phyloP scores from a whole-genome alignment of 495 filamentous ascomycete genomes.

The Aspergillus sclerotioniger region DNA sequence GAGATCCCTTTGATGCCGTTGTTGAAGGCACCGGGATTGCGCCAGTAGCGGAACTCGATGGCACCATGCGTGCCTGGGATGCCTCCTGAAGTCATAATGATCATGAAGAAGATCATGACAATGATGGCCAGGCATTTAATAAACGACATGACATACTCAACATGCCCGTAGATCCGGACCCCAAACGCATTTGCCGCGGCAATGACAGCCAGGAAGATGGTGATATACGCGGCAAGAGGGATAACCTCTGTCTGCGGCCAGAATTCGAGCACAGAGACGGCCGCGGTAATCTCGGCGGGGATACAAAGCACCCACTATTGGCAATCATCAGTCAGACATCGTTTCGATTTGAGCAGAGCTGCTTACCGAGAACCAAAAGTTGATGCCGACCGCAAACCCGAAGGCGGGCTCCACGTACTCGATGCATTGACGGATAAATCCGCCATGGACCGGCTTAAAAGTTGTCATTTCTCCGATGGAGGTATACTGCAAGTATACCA shows the following conservation, averaged over 20 bases:
- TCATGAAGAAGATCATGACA: slow-evolving; percentile 33
- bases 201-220: slow-evolving; percentile 26
- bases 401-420: slow-evolving; percentile 32
- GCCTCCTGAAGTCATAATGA: slow-evolving; percentile 33
- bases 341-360: background rate
- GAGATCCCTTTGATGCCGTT: slow-evolving; percentile 34
- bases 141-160: slow-evolving; percentile 33
- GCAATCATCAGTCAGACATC: background rate
- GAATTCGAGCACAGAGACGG: slow-evolving; percentile 27
- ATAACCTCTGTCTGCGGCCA: slow-evolving; percentile 26
- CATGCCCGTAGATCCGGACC: slow-evolving; percentile 26
- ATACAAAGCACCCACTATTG: slow-evolving; percentile 33
- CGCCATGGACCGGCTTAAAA: slow-evolving; percentile 31
- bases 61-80: slow-evolving; percentile 28
- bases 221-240: slow-evolving; percentile 29
- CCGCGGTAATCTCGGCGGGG: slow-evolving; percentile 32
- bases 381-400: slow-evolving; percentile 31
- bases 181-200: slow-evolving; percentile 24
- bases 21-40: slow-evolving; percentile 28
- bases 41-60: slow-evolving; percentile 31
- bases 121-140: slow-evolving; percentile 26
- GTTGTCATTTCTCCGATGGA: slow-evolving; percentile 33
- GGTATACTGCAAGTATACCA: slow-evolving; percentile 28
- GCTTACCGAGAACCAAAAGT: slow-evolving; percentile 32
- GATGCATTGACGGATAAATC: slow-evolving; percentile 30